Evolutionary conservation across 148 eudicot genomes (phyloP).

Genomic region (Hydrangea macrophylla): DNA sequence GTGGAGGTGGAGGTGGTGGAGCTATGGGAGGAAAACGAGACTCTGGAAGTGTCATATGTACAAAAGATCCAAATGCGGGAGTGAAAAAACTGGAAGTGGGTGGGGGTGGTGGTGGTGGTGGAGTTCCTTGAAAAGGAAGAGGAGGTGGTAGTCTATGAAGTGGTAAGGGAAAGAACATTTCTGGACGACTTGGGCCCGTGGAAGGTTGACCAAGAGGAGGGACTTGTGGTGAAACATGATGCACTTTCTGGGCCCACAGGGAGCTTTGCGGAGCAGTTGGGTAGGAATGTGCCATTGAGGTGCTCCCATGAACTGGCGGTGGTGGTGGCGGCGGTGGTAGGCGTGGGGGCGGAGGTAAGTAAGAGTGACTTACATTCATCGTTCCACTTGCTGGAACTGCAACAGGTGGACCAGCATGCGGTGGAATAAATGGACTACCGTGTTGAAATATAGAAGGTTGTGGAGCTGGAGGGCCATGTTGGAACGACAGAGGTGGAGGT

Average conservation of each 20-base stretch:
- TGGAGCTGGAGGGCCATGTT: conserved; percentile 33
- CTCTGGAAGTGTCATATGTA: conserved; percentile 20
- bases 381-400: conserved; percentile 37
- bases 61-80: conserved; percentile 27
- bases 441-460: conserved; percentile 33
- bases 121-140: conserved; percentile 29
- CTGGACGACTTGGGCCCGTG: conserved; percentile 8
- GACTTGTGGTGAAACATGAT: conserved; percentile 29
- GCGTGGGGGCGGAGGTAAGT: conserved; percentile 36
- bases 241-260: conserved; percentile 39
- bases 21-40: conserved; percentile 29
- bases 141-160: conserved; percentile 20
- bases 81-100: conserved; percentile 24
- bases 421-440: conserved; percentile 27
- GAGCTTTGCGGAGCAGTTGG: conserved; percentile 28
- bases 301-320: conserved; percentile 26
- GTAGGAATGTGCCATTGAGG: conserved; percentile 33
- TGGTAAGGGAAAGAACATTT: conserved; percentile 16
- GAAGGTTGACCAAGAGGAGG: conserved; percentile 16
- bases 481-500: conserved; percentile 36
- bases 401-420: conserved; percentile 26
- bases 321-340: conserved; percentile 32
- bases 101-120: conserved; percentile 40
- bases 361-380: conserved; percentile 30
- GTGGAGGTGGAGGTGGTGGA: conserved; percentile 30